Evolutionary conservation across 805 yeast genomes (phyloP).

Genomic region (Kluyveromyces starmeri): DNA sequence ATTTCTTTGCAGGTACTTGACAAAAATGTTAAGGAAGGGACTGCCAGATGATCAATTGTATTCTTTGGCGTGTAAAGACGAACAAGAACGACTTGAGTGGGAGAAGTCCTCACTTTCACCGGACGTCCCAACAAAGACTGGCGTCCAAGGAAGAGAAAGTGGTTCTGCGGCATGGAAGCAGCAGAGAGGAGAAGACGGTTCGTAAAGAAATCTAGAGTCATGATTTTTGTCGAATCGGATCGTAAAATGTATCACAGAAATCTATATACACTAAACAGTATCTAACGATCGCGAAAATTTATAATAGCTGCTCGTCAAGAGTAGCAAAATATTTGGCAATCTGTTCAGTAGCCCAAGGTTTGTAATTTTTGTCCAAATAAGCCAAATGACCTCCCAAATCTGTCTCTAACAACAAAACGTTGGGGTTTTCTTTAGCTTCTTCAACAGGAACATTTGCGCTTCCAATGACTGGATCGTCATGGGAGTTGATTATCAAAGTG

Average conservation of each 20-base stretch:
- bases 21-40: conserved; percentile 26
- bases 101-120: conserved; percentile 7
- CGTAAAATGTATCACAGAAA: no score
- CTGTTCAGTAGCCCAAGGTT: conserved; percentile 41
- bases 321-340: conserved; percentile 33
- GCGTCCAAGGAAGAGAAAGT: conserved; percentile 47
- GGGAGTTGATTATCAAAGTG: conserved; percentile 46
- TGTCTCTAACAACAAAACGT: conserved; percentile 45
- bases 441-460: conserved; percentile 40
- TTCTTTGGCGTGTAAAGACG: conserved; percentile 25
- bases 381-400: conserved; percentile 69
- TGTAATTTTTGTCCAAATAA: conserved; percentile 35
- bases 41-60: conserved; percentile 32
- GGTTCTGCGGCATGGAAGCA: conserved; percentile 72
- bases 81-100: conserved; percentile 29
- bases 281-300: conserved; percentile 8
- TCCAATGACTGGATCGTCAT: conserved; percentile 57
- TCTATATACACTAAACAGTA: background rate
- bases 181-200: conserved; percentile 72
- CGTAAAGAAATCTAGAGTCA: conserved; percentile 8
- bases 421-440: conserved; percentile 49
- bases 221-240: no score
- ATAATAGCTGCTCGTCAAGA: conserved; percentile 29
- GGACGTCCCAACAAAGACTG: conserved; percentile 4
- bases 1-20: conserved; percentile 31